phyloP scores from a whole-genome alignment of 2,329 filamentous ascomycete genomes.

The Beauveria sp. region DNA sequence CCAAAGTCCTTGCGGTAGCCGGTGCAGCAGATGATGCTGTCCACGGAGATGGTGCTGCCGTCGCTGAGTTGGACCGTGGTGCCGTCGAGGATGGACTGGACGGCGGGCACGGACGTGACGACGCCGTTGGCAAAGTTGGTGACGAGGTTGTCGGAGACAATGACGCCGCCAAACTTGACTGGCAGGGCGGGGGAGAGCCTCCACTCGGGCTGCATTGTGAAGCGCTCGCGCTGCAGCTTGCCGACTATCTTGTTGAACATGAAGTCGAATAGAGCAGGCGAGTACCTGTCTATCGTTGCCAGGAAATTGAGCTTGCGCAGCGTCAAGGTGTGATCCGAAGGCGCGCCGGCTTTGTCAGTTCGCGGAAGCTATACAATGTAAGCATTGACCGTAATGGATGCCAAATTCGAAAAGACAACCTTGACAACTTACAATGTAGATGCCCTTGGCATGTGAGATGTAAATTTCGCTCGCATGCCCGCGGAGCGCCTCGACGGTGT shows the following conservation, averaged over 20 bases:
- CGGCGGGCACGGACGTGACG: slow-evolving; percentile 26
- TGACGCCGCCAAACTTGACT: slow-evolving; percentile 17
- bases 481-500: slow-evolving; percentile 24
- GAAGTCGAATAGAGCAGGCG: slow-evolving; percentile 17
- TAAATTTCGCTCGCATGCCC: slow-evolving; percentile 30
- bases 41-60: slow-evolving; percentile 20
- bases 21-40: slow-evolving; percentile 27
- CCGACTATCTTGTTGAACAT: slow-evolving; percentile 16
- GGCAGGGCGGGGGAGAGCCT: slow-evolving; percentile 16
- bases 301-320: slow-evolving; percentile 24
- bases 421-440: slow-evolving; percentile 17
- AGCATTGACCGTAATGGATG: neutral
- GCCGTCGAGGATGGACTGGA: slow-evolving; percentile 23
- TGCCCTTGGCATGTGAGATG: slow-evolving; percentile 32
- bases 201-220: slow-evolving; percentile 22
- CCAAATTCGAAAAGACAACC: slow-evolving; percentile 16
- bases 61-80: slow-evolving; percentile 20
- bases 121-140: slow-evolving; percentile 29
- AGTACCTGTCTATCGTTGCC: slow-evolving; percentile 20
- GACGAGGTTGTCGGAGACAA: slow-evolving; percentile 21
- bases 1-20: slow-evolving; percentile 25
- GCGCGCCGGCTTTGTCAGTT: slow-evolving; percentile 23
- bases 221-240: slow-evolving; percentile 16
- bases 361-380: slow-evolving; percentile 19
- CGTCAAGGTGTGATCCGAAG: slow-evolving; percentile 26